Evolutionary conservation across 1,284 basidiomycete species (phyloP).

Genomic region (Malassezia restricta): DNA sequence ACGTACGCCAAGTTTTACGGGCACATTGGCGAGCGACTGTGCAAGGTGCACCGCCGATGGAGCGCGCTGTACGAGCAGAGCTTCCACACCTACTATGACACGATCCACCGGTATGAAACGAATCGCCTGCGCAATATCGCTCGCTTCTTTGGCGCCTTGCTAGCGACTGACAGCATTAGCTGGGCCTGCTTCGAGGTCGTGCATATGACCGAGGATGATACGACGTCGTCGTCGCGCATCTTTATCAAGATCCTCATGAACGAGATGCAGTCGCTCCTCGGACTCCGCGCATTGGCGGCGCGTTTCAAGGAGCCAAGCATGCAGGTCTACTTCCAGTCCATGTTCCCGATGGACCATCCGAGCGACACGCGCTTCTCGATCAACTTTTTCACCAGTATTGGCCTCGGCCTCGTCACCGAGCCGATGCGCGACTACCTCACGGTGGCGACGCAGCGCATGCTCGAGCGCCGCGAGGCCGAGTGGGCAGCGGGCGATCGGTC

Average conservation of each 20-base stretch:
- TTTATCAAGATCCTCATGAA: constrained; percentile 93
- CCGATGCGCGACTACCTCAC: constrained; percentile 92
- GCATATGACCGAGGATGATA: constrained; percentile 94
- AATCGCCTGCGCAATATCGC: constrained; percentile 94
- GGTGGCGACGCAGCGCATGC: constrained; percentile 79
- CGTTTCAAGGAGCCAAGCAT: constrained; percentile 58
- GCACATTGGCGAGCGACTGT: constrained; percentile 85
- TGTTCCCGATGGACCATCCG: constrained; percentile 93
- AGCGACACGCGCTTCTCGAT: constrained; percentile 94
- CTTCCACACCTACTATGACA: constrained; percentile 82
- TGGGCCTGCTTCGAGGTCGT: constrained; percentile 76
- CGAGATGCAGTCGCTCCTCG: constrained; percentile 87
- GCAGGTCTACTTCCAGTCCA: constrained; percentile 60
- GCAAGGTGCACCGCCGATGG: constrained; percentile 89
- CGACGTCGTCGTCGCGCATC: constrained; percentile 87
- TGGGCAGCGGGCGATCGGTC: constrained; percentile 16
- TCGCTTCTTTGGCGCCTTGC: constrained; percentile 81
- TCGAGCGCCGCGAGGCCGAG: constrained; percentile 67
- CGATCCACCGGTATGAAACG: constrained; percentile 96
- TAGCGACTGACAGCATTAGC: constrained; percentile 64
- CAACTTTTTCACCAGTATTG: constrained; percentile 86
- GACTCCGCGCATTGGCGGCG: constrained; percentile 65
- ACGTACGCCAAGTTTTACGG: constrained; percentile 95
- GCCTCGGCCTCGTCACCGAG: constrained; percentile 78
- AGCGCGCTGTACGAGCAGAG: constrained; percentile 75